Evolutionary conservation across 441 rosid genomes (phyloP).

Genomic region (Syzygium syzygioides): DNA sequence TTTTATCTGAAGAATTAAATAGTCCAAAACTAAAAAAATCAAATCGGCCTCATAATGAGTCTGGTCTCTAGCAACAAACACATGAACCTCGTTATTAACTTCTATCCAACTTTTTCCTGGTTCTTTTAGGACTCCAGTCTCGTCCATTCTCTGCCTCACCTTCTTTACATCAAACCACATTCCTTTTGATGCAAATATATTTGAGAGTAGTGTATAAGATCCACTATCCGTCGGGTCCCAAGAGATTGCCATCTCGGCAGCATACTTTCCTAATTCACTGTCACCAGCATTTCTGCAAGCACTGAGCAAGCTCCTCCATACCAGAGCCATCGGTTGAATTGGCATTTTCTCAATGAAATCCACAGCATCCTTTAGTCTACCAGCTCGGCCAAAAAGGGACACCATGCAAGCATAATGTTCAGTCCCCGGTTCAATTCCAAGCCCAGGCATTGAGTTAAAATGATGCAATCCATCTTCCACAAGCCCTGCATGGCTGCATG

Average conservation of each 20-base stretch:
- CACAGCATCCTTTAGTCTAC: slow-evolving; percentile 51
- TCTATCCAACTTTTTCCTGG: slow-evolving; percentile 66
- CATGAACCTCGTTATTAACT: slow-evolving; percentile 26
- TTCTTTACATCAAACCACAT: slow-evolving; percentile 68
- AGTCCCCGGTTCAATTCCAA: slow-evolving; percentile 50
- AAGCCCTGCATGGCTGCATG: slow-evolving; percentile 70
- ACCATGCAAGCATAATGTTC: slow-evolving; percentile 68
- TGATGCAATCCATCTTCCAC: slow-evolving; percentile 45
- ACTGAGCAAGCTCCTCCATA: slow-evolving; percentile 71
- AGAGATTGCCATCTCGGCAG: slow-evolving; percentile 64
- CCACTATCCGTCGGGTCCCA: slow-evolving; percentile 58
- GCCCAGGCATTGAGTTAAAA: slow-evolving; percentile 42
- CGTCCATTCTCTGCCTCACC: slow-evolving; percentile 60
- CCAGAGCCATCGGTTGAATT: slow-evolving; percentile 29
- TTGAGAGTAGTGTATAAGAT: slow-evolving; percentile 50
- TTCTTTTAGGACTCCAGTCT: slow-evolving; percentile 54
- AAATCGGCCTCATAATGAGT: slow-evolving; percentile 27
- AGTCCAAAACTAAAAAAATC: slow-evolving; percentile 30
- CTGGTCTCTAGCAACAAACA: slow-evolving; percentile 50
- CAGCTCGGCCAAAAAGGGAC: slow-evolving; percentile 57
- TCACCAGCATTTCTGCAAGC: slow-evolving; percentile 40
- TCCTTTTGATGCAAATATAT: slow-evolving; percentile 52
- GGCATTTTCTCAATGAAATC: slow-evolving; percentile 57
- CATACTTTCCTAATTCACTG: slow-evolving; percentile 49
- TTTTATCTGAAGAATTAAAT: slow-evolving; percentile 41